Evolutionary conservation across 75 land plant species (phyloP).

Genomic region (Cryptomeria japonica): DNA sequence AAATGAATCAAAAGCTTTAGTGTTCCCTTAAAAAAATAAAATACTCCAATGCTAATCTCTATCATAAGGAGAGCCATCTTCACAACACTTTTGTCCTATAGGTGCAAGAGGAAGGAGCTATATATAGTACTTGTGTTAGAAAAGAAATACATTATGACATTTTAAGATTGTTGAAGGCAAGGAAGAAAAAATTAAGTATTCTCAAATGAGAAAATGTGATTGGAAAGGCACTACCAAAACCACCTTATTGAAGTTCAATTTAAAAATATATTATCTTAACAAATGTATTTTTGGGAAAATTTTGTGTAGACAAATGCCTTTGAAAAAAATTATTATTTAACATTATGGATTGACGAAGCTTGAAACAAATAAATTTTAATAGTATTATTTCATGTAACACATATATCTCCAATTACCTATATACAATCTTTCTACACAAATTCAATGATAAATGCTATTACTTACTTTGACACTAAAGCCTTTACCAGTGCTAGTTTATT

Average conservation of each 20-base stretch:
- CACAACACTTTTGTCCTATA: slow-evolving; percentile 84
- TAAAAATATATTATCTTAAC: too few species aligned
- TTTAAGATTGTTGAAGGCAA: background rate
- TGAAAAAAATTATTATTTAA: too few species aligned
- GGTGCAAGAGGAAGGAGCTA: slow-evolving; percentile 98
- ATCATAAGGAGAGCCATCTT: slow-evolving; percentile 90
- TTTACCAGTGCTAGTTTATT: background rate
- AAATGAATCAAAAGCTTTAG: background rate
- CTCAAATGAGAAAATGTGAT: background rate
- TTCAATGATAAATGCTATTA: background rate
- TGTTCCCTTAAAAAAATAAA: background rate
- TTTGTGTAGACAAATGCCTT: too few species aligned
- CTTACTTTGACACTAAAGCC: background rate
- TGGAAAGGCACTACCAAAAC: background rate
- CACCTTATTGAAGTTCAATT: background rate
- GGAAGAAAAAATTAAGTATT: background rate
- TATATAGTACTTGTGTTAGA: background rate
- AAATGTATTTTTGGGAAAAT: too few species aligned
- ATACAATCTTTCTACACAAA: background rate
- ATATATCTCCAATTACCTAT: background rate
- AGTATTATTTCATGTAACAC: background rate
- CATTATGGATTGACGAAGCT: too few species aligned
- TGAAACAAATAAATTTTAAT: background rate
- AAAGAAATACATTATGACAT: background rate
- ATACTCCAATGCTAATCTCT: background rate